phyloP scores from a whole-genome alignment of 371 early-diverging fungal genomes.

The Mortierella sp. region DNA sequence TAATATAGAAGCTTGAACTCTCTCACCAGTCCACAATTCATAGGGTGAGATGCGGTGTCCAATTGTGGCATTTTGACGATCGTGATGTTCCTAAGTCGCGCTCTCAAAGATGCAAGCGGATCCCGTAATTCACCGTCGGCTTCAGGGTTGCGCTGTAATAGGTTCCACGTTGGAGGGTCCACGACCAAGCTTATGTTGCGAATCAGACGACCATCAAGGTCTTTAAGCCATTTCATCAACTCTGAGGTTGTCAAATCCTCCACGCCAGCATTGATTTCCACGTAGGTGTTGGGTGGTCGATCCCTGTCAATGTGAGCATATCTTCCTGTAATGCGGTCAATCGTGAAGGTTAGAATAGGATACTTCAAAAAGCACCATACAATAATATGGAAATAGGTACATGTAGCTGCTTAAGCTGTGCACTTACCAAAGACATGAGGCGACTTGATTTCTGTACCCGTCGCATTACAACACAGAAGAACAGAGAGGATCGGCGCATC shows the following conservation, averaged over 20 bases:
- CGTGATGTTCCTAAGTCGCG: not conserved
- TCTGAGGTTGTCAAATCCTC: too few relatives aligned
- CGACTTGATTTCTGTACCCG: not conserved
- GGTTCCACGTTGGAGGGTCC: not conserved
- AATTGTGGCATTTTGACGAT: not conserved
- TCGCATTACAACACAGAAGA: slow-evolving; percentile 12
- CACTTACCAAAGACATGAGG: slow-evolving; percentile 5
- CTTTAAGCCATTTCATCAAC: too few relatives aligned
- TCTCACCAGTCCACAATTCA: not conserved
- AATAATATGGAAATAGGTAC: not conserved
- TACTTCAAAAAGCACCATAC: too few relatives aligned
- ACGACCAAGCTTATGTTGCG: too few relatives aligned
- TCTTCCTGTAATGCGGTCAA: too few relatives aligned
- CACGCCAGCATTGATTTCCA: too few relatives aligned
- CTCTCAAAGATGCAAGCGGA: too few relatives aligned
- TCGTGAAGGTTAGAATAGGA: too few relatives aligned
- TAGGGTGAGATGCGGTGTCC: not conserved
- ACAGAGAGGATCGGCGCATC: slow-evolving; percentile 6
- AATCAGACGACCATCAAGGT: too few relatives aligned
- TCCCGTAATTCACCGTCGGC: not conserved
- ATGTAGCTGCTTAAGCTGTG: not conserved
- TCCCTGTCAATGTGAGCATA: too few relatives aligned
- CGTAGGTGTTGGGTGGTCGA: too few relatives aligned
- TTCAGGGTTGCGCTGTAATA: not conserved
- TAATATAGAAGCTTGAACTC: slow-evolving; percentile 11